phyloP scores from a whole-genome alignment of 257 asterid genomes.

The Petunia axillaris region DNA sequence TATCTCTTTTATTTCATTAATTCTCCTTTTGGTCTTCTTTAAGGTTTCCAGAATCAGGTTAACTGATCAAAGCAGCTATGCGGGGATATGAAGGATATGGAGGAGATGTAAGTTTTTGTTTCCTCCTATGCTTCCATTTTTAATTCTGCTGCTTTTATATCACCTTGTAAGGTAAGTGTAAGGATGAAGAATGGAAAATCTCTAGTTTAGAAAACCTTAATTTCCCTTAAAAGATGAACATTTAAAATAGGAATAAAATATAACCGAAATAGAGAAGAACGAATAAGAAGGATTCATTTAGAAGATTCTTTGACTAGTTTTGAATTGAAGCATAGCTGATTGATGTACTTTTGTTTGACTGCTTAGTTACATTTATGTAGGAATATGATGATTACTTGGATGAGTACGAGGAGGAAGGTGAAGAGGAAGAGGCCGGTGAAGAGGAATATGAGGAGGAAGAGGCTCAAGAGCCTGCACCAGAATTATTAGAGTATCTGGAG shows the following conservation, averaged over 20 bases:
- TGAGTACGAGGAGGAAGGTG: conserved; percentile 48
- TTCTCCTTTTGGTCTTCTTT: neutral
- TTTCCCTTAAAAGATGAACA: neutral
- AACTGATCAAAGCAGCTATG: conserved; percentile 39
- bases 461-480: conserved; percentile 67
- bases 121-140: neutral
- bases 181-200: neutral
- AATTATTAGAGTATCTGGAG: conserved; percentile 71
- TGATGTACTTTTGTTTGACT: neutral
- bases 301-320: neutral
- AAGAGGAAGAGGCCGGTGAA: conserved; percentile 56
- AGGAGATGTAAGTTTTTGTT: conserved; percentile 52
- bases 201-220: neutral
- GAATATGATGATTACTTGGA: conserved; percentile 65
- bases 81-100: conserved; percentile 52
- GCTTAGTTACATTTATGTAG: conserved; percentile 35
- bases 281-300: neutral
- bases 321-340: neutral
- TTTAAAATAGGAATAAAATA: neutral
- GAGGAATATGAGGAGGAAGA: conserved; percentile 58
- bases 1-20: conserved; percentile 17
- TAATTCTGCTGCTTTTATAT: neutral
- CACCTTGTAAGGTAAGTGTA: neutral
- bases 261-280: neutral
- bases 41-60: neutral